A percentile compares a stretch with the other conserved stretches of the same genome.
Conservation (phyloP, 768 basidiomycete genomes). For the Termitomyces sp. region DNA sequence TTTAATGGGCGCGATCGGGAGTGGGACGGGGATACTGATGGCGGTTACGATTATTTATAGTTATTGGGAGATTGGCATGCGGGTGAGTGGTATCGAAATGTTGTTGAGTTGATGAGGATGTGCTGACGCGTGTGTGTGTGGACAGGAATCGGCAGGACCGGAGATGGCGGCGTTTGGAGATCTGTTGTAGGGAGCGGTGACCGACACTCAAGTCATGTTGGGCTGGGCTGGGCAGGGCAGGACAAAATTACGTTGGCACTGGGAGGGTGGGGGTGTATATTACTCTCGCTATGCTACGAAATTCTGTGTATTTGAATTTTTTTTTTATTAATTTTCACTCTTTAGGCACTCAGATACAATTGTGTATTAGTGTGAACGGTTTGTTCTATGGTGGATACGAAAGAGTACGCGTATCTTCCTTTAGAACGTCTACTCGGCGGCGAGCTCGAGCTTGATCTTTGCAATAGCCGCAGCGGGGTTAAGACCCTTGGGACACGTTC, state of each 20-base stretch:
- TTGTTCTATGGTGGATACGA: background rate
- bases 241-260: background rate
- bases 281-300: background rate
- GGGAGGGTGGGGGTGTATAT: background rate
- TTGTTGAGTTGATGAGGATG: background rate
- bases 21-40: slow-evolving; percentile 95
- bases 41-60: slow-evolving; percentile 97
- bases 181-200: slow-evolving; percentile 43
- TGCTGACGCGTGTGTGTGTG: background rate
- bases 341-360: no score
- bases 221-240: background rate
- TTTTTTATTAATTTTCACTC: background rate
- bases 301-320: background rate
- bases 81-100: slow-evolving; percentile 26
- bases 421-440: slow-evolving; percentile 45
- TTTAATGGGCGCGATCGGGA: slow-evolving; percentile 92
- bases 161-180: slow-evolving; percentile 82
- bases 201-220: background rate
- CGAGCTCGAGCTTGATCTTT: slow-evolving; percentile 88
- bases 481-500: slow-evolving; percentile 96
- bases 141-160: slow-evolving; percentile 73
- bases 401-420: background rate
- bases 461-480: slow-evolving; percentile 92
- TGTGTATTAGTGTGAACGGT: background rate
- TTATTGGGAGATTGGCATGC: slow-evolving; percentile 95